Evolutionary conservation across 306 rosid species (phyloP).

Genomic region (Oxytropis ochrocephala): DNA sequence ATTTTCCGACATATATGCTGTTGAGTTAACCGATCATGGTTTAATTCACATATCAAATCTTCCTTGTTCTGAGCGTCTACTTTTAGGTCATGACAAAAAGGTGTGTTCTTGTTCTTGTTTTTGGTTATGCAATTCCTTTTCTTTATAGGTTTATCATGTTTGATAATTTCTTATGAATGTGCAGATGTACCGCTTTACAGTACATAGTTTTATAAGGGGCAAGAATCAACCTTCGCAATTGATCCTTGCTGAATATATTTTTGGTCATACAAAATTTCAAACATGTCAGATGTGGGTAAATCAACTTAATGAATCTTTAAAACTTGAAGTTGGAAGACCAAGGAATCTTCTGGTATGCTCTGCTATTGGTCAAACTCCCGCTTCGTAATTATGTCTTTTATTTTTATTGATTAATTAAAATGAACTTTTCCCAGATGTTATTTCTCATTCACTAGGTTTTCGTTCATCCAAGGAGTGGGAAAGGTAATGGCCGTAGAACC

Average conservation of each 20-base stretch:
- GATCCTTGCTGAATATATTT: constrained; percentile 55
- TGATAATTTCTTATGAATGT: constrained; percentile 22
- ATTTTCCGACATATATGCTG: constrained; percentile 65
- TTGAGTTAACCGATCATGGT: constrained; percentile 42
- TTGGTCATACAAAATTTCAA: constrained; percentile 51
- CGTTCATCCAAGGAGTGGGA: constrained; percentile 95
- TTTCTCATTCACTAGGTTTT: constrained; percentile 75
- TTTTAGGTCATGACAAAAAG: constrained; percentile 38
- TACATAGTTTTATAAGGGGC: constrained; percentile 61
- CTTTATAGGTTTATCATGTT: background rate
- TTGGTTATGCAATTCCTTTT: constrained; percentile 7
- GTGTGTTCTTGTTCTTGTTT: constrained; percentile 38
- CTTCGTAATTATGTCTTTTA: constrained; percentile 8
- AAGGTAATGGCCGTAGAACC: constrained; percentile 61
- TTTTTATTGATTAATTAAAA: constrained; percentile 31
- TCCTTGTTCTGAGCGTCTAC: constrained; percentile 35
- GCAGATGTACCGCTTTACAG: constrained; percentile 64
- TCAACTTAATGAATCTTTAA: constrained; percentile 43
- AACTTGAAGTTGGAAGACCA: constrained; percentile 60
- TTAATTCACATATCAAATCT: constrained; percentile 37
- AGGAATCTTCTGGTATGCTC: constrained; percentile 76
- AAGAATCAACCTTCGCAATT: constrained; percentile 49
- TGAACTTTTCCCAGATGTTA: constrained; percentile 40
- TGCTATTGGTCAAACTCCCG: constrained; percentile 14
- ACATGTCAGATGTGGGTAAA: constrained; percentile 76